These are phyloP conservation scores for Plasmodium fragile DNA, from an alignment of 169 alveolate genomes.

Conservation along the genomic window DNA sequence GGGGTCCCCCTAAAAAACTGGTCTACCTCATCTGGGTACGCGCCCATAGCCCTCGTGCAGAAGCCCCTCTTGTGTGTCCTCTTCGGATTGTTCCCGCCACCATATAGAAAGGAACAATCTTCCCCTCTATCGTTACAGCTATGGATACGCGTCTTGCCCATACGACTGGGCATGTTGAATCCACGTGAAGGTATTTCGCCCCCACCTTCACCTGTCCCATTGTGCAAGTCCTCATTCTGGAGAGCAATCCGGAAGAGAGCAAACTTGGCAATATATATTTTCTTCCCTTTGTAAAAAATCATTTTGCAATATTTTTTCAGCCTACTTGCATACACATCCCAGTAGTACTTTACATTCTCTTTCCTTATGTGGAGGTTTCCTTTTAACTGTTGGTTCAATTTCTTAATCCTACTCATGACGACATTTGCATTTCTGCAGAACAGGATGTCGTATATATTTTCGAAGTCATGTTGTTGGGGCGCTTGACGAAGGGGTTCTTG, in stretches of 20 bases:
- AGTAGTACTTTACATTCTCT: constrained; percentile 38
- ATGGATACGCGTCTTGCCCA: background rate
- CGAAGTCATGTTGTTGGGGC: background rate
- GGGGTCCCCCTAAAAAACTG: background rate
- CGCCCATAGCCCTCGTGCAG: background rate
- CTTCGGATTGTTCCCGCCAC: background rate
- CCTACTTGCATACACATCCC: constrained; percentile 45
- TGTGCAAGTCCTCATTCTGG: background rate
- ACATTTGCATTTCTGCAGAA: constrained; percentile 43
- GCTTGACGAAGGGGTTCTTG: background rate
- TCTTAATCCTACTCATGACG: constrained; percentile 19
- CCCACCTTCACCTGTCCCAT: background rate
- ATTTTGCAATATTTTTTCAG: constrained; percentile 31
- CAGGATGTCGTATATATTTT: constrained; percentile 63
- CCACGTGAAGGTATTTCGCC: background rate
- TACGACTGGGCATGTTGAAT: background rate
- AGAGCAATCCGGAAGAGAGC: constrained; percentile 11
- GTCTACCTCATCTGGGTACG: background rate
- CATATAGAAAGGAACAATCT: background rate
- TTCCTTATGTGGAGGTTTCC: background rate
- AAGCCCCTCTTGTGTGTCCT: background rate
- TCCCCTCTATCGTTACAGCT: background rate
- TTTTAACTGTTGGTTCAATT: constrained; percentile 33
- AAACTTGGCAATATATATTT: constrained; percentile 24
- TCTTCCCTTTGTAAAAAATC: constrained; percentile 17